Percentiles rank a stretch among this genome's conserved stretches.
These are phyloP conservation scores for Drosera capensis DNA, from an alignment of 148 eudicot genomes.

Conservation along the genomic window DNA sequence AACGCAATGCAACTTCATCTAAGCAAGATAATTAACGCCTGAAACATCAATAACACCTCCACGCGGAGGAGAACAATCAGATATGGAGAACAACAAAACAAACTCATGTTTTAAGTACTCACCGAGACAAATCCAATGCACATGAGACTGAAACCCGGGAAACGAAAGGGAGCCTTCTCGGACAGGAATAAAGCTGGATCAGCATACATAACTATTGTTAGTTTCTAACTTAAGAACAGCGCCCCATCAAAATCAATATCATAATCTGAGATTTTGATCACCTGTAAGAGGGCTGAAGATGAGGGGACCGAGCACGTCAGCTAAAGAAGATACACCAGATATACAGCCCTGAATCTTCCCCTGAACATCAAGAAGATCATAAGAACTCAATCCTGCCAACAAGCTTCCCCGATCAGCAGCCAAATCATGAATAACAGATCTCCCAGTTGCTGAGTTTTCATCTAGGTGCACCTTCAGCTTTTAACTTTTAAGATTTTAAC, in stretches of 20 bases:
- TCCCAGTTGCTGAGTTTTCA: too few relatives aligned
- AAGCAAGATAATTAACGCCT: neutral
- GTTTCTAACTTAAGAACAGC: neutral
- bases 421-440: too few relatives aligned
- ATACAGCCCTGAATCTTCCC: constrained; percentile 66
- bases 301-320: constrained; percentile 38
- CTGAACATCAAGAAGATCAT: constrained; percentile 7
- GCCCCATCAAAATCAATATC: neutral
- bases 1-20: neutral
- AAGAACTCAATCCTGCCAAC: neutral
- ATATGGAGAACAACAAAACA: neutral
- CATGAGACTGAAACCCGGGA: constrained; percentile 54
- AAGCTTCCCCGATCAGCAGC: too few relatives aligned
- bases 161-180: constrained; percentile 41
- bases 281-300: constrained; percentile 55
- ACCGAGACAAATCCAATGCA: constrained; percentile 31
- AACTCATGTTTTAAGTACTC: too few relatives aligned
- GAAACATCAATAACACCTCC: neutral
- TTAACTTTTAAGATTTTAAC: too few relatives aligned
- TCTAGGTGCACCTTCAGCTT: too few relatives aligned
- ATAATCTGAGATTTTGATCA: constrained; percentile 5
- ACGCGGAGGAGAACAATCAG: neutral
- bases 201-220: constrained; percentile 3
- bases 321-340: constrained; percentile 46
- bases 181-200: constrained; percentile 56